Evolutionary conservation across 2,329 filamentous ascomycete species (phyloP), one percentile per base, ranked within the genome.

Genomic region (Penicillium glabrum): DNA sequence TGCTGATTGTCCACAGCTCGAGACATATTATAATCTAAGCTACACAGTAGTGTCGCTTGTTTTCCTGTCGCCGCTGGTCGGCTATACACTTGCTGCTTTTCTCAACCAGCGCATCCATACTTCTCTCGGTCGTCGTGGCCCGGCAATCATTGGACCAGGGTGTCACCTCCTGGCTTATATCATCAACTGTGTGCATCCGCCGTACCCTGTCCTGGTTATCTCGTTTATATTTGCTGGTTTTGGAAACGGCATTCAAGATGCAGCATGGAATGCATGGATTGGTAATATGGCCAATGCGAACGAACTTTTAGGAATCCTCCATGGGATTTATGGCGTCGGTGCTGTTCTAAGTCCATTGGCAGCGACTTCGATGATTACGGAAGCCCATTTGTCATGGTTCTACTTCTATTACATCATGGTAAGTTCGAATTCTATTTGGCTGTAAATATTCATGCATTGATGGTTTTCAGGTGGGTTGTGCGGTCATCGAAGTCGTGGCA

Each of bases 341-440:
- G 90, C 86, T 1, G 87, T 88, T 0, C 76, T 91, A 13, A 80
- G 82, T 3, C 90, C 90, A 0, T 72, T 93, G 7, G 80, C 91
- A 57, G 89, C 89, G 1, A 91, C 90, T 0, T 82, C 83, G 5
- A 86, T 93, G 83, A 83, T 93, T 35, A 86, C 87, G 0, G 85
- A 85, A 61, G 84, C 76, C 0, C 63, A 76, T 4, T 68, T 88
- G 50, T 77, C 78, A 0, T 95, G 90, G 90, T 91, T 87, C 65
- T 79, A 79, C 11, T 93, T 89, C 72, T 93, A 90, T 73, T 91
- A 91, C 68, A 75, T 91, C 54, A 89, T 92, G 86, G 85, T 89
- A 66, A 60, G 80, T 49, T 11, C n/a, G 0, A 14, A 5, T 3
- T 8, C 13, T 16, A 2, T 16, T 4, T 5, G 14, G 2, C 8